Conservation (phyloP, 2,329 filamentous ascomycete species). For the Clonostachys rosea region DNA sequence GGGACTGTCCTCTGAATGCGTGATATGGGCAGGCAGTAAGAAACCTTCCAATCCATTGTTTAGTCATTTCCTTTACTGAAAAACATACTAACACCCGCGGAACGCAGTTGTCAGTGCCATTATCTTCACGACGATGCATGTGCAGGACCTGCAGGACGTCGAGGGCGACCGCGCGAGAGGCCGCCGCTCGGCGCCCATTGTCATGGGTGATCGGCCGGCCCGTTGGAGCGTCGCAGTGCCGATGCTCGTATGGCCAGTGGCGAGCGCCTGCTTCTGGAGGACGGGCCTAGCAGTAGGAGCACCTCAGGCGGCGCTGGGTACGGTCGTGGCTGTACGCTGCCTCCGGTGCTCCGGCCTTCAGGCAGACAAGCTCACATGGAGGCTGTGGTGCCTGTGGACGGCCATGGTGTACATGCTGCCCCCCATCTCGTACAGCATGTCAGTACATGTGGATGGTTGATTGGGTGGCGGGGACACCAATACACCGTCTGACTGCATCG, state of each 20-base stretch:
- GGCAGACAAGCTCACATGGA: slow-evolving; percentile 7
- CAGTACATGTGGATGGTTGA: no score
- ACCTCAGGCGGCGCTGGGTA: slow-evolving; percentile 2
- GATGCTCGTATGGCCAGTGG: slow-evolving; percentile 9
- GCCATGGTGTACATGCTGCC: slow-evolving; percentile 9
- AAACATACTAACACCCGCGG: neutral
- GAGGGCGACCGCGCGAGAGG: slow-evolving; percentile 13
- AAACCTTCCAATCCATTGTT: no score
- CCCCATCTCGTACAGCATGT: no score
- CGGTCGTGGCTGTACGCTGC: slow-evolving; percentile 8
- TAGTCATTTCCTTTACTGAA: no score
- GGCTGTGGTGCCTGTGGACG: slow-evolving; percentile 10
- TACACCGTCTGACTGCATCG: no score
- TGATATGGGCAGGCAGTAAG: no score
- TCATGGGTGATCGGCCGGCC: slow-evolving; percentile 11
- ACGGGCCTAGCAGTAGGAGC: slow-evolving; percentile 3
- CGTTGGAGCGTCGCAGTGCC: slow-evolving; percentile 9
- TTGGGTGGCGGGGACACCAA: no score
- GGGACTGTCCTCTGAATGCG: slow-evolving; percentile 4
- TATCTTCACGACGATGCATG: slow-evolving; percentile 15
- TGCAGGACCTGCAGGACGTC: slow-evolving; percentile 14
- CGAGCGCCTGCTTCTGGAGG: slow-evolving; percentile 10
- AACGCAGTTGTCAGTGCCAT: slow-evolving; percentile 9
- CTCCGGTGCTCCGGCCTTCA: slow-evolving; percentile 5
- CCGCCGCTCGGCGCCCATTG: slow-evolving; percentile 12